Conservation (phyloP, 306 rosid genomes). For the Lathyrus aphaca region DNA sequence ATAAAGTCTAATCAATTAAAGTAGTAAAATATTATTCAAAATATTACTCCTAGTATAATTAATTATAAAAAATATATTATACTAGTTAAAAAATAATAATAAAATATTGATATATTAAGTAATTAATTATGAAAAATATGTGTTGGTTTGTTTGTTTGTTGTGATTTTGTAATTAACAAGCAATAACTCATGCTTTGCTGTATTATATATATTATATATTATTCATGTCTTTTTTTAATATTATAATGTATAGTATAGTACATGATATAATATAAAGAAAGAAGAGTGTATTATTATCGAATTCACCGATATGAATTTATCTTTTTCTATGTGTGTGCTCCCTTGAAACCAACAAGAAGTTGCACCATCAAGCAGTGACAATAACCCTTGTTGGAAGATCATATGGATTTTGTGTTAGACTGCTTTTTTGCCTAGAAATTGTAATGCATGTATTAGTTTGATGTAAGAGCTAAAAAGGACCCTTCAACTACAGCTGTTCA, state of each 20-base stretch:
- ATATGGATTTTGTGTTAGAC: slow-evolving; percentile 3
- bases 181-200: slow-evolving; percentile 8
- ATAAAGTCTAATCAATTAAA: slow-evolving; percentile 32
- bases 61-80: too few relatives aligned
- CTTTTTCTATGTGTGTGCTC: slow-evolving; percentile 38
- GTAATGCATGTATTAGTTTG: not conserved
- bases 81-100: too few relatives aligned
- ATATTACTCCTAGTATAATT: not conserved
- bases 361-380: slow-evolving; percentile 44
- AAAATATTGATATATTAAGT: too few relatives aligned
- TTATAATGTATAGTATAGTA: slow-evolving; percentile 2
- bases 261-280: slow-evolving; percentile 25
- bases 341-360: slow-evolving; percentile 47
- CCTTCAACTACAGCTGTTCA: not conserved
- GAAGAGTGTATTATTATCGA: slow-evolving; percentile 32
- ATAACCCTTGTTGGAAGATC: slow-evolving; percentile 34
- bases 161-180: not conserved
- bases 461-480: not conserved
- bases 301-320: slow-evolving; percentile 44
- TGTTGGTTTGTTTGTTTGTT: not conserved
- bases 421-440: not conserved
- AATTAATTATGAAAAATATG: too few relatives aligned
- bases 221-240: not conserved
- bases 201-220: slow-evolving; percentile 25
- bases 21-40: not conserved